Evolutionary conservation across 2,329 filamentous ascomycete species (phyloP).

Genomic region (Alternaria gansuensis): DNA sequence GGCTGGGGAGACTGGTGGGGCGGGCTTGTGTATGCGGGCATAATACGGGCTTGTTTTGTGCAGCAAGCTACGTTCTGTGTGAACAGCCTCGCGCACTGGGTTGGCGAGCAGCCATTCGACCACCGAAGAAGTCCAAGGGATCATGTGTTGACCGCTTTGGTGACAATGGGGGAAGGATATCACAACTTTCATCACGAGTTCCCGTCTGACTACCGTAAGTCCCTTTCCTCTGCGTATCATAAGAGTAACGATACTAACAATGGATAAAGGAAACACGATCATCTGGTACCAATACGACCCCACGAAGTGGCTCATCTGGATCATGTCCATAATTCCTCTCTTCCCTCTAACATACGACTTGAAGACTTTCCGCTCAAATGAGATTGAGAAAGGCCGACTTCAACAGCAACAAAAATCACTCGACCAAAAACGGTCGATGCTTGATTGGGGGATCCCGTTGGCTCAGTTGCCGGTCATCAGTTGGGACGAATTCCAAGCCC

Average conservation of each 20-base stretch:
- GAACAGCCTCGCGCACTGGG: constrained; percentile 62
- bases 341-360: constrained; percentile 49
- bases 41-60: constrained; percentile 59
- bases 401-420: constrained; percentile 54
- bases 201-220: constrained; percentile 40
- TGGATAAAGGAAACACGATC: constrained; percentile 48
- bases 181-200: constrained; percentile 57
- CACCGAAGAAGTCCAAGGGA: constrained; percentile 52
- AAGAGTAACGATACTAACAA: background rate
- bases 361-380: constrained; percentile 47
- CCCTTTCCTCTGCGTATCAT: background rate
- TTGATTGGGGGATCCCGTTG: constrained; percentile 53
- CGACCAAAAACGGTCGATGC: constrained; percentile 45
- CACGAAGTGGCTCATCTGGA: constrained; percentile 54
- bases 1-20: constrained; percentile 60
- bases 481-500: constrained; percentile 51
- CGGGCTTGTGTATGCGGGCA: constrained; percentile 60
- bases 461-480: constrained; percentile 50
- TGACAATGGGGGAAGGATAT: constrained; percentile 54
- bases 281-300: constrained; percentile 53
- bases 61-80: constrained; percentile 64
- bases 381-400: constrained; percentile 54
- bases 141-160: constrained; percentile 51
- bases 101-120: constrained; percentile 56
- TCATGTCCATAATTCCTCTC: constrained; percentile 43